These are phyloP conservation scores for Candida incommunis DNA, from an alignment of 805 yeast genomes.

Conservation along the genomic window DNA sequence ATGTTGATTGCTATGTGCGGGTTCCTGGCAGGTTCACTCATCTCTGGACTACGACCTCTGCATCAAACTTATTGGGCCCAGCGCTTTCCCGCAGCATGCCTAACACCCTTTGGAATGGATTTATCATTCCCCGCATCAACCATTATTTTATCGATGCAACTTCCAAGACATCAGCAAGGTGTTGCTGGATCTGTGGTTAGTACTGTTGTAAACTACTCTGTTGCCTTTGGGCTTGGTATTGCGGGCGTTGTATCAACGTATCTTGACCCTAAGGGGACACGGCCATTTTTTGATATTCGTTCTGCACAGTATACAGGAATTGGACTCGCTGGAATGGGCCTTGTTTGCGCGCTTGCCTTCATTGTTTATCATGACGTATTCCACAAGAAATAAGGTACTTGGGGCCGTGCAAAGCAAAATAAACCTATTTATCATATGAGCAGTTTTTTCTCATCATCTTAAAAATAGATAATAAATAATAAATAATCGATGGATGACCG, in stretches of 20 bases:
- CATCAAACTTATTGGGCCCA: conserved; percentile 46
- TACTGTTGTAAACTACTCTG: conserved; percentile 60
- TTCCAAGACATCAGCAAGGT: conserved; percentile 58
- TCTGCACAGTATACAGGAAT: conserved; percentile 46
- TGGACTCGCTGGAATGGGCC: conserved; percentile 43
- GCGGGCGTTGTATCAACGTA: conserved; percentile 52
- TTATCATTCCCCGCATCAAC: conserved; percentile 65
- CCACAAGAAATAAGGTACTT: not conserved
- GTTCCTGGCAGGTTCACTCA: conserved; percentile 38
- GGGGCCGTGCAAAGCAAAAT: too few relatives aligned
- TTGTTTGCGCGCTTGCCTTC: conserved; percentile 9
- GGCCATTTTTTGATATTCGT: conserved; percentile 33
- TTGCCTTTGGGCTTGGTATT: conserved; percentile 54
- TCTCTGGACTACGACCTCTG: conserved; percentile 43
- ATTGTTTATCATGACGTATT: not conserved
- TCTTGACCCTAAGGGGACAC: conserved; percentile 17
- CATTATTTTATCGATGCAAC: conserved; percentile 39
- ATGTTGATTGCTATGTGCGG: conserved; percentile 37
- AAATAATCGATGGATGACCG: too few relatives aligned
- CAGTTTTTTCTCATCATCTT: too few relatives aligned
- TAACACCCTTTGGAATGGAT: conserved; percentile 65
- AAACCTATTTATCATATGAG: too few relatives aligned
- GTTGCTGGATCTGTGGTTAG: conserved; percentile 63
- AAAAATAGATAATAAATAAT: too few relatives aligned
- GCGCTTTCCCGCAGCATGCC: conserved; percentile 38